Evolutionary conservation across 2,329 filamentous ascomycete species (phyloP).

Genomic region (Colletotrichum orchidophilum): DNA sequence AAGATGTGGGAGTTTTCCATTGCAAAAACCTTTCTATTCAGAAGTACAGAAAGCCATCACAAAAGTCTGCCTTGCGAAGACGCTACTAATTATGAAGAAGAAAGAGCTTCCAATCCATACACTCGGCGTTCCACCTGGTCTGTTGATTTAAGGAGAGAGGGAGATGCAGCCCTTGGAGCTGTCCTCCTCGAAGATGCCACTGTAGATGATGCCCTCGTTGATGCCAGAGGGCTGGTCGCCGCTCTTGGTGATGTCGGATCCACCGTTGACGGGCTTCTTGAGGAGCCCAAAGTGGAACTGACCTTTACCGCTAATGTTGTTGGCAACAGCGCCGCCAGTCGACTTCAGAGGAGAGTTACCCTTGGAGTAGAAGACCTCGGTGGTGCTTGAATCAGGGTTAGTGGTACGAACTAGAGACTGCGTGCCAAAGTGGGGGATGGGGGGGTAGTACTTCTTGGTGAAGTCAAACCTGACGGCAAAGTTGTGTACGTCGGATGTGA

Average conservation of each 20-base stretch:
- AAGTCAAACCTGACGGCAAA: slow-evolving; percentile 69
- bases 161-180: slow-evolving; percentile 41
- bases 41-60: not conserved
- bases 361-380: slow-evolving; percentile 66
- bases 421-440: not conserved
- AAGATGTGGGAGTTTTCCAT: not conserved
- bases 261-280: slow-evolving; percentile 65
- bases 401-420: not conserved
- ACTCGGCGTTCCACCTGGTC: not conserved
- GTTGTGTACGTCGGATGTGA: slow-evolving; percentile 64
- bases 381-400: slow-evolving; percentile 52
- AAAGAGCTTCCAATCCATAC: not conserved
- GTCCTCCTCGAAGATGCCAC: slow-evolving; percentile 63
- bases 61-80: slow-evolving; percentile 9
- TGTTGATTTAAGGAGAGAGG: not conserved
- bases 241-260: slow-evolving; percentile 54
- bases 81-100: not conserved
- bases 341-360: slow-evolving; percentile 54
- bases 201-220: slow-evolving; percentile 62
- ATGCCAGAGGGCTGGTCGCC: slow-evolving; percentile 59
- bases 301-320: slow-evolving; percentile 65
- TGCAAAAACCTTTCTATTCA: slow-evolving; percentile 7
- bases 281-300: slow-evolving; percentile 71
- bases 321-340: slow-evolving; percentile 55
- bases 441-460: slow-evolving; percentile 56